A percentile compares a stretch with the other conserved stretches of the same genome.
Evolutionary conservation across 1,139 yeast genomes (phyloP).

Genomic region (Suhomyces maxii): DNA sequence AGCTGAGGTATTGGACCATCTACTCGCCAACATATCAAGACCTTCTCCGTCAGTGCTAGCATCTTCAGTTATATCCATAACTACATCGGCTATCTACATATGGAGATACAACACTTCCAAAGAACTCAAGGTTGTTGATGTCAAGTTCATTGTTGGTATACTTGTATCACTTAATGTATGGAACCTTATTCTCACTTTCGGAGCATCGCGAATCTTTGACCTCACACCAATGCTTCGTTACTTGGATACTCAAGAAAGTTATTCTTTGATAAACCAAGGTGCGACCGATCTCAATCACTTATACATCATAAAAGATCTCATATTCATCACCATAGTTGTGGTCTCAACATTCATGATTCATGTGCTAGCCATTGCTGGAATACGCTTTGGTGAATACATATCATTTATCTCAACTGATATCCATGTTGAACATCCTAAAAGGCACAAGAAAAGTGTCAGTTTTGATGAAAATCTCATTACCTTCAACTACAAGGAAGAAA

Average conservation of each 20-base stretch:
- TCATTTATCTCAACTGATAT: slow-evolving; percentile 12
- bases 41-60: slow-evolving; percentile 1
- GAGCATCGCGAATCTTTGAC: slow-evolving; percentile 2
- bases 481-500: slow-evolving; percentile 14
- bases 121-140: slow-evolving; percentile 4
- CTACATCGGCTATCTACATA: slow-evolving; percentile 1
- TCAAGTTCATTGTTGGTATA: slow-evolving; percentile 4
- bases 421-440: slow-evolving; percentile 4
- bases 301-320: slow-evolving; percentile 15
- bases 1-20: slow-evolving; percentile 3
- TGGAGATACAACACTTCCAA: slow-evolving; percentile 1
- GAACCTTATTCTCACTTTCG: slow-evolving; percentile 12
- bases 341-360: slow-evolving; percentile 15
- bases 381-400: slow-evolving; percentile 18
- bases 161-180: slow-evolving; percentile 12
- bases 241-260: slow-evolving; percentile 3
- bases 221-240: slow-evolving; percentile 1
- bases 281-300: slow-evolving; percentile 3
- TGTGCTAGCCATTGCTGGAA: slow-evolving; percentile 15
- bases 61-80: not conserved
- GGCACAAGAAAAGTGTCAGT: slow-evolving; percentile 18
- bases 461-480: slow-evolving; percentile 20
- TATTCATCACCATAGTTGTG: slow-evolving; percentile 11
- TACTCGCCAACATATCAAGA: slow-evolving; percentile 1
- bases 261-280: slow-evolving; percentile 6